These are phyloP conservation scores for Pleurotus giganteus DNA, from an alignment of 768 basidiomycete species.

Conservation along the genomic window DNA sequence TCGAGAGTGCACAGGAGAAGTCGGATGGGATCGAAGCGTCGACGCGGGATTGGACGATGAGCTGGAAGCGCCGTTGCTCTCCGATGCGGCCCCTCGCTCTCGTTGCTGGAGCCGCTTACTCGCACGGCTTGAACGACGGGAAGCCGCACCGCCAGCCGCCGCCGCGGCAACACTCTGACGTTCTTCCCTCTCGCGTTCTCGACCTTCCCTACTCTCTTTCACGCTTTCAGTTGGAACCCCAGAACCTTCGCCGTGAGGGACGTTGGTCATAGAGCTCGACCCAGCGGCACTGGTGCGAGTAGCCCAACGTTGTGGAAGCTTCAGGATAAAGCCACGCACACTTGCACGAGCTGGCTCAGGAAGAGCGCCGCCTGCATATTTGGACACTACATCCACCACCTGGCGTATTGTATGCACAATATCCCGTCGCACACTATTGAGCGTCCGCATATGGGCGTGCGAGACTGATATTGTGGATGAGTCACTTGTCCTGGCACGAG, in stretches of 20 bases:
- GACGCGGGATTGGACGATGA: constrained; percentile 16
- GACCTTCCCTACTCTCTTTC: constrained; percentile 20
- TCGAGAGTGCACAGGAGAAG: constrained; percentile 33
- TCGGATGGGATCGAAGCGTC: neutral
- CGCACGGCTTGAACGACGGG: constrained; percentile 20
- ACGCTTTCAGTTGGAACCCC: constrained; percentile 10
- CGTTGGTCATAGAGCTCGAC: neutral
- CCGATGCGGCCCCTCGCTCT: constrained; percentile 36
- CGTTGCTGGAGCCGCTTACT: constrained; percentile 31
- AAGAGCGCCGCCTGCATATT: constrained; percentile 82
- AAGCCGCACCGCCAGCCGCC: constrained; percentile 28
- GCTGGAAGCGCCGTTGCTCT: constrained; percentile 17
- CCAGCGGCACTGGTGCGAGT: constrained; percentile 32
- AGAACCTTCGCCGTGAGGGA: neutral
- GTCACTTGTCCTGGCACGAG: neutral
- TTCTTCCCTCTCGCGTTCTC: constrained; percentile 20
- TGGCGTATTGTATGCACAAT: constrained; percentile 88
- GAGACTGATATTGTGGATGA: constrained; percentile 14
- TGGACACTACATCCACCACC: constrained; percentile 83
- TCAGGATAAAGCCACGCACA: constrained; percentile 75
- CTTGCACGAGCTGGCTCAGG: constrained; percentile 79
- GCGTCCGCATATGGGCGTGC: constrained; percentile 57
- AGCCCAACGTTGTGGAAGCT: constrained; percentile 82
- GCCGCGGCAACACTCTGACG: constrained; percentile 33
- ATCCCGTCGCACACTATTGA: constrained; percentile 73